A percentile compares a stretch with the other conserved stretches of the same genome.
Conservation (phyloP, 768 basidiomycete species). For the Lentinula guzmanii region DNA sequence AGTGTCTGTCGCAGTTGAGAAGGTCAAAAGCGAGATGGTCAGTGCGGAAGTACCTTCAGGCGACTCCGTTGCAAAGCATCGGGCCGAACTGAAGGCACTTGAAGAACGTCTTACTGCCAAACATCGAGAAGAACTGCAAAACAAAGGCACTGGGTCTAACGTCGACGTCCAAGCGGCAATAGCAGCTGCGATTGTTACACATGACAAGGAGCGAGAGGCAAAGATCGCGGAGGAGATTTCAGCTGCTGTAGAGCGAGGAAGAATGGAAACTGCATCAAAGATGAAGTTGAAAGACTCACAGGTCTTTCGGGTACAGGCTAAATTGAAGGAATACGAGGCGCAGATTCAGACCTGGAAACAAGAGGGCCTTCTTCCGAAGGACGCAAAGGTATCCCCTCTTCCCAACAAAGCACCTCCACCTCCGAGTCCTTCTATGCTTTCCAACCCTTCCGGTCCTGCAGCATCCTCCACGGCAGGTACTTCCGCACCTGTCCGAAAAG, state of each 20-base stretch:
- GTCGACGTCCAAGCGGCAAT: conserved; percentile 43
- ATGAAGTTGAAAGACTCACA: conserved; percentile 67
- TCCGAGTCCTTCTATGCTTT: conserved; percentile 16
- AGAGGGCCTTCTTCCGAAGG: conserved; percentile 38
- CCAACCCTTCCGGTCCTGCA: conserved; percentile 16
- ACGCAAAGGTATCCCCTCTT: conserved; percentile 17
- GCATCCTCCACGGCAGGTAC: conserved; percentile 14
- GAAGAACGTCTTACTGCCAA: conserved; percentile 47
- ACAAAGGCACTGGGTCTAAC: conserved; percentile 25
- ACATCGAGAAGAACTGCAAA: conserved; percentile 48
- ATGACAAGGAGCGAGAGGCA: conserved; percentile 39
- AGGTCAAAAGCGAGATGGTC: conserved; percentile 42
- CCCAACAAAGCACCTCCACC: conserved; percentile 22
- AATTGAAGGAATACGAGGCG: conserved; percentile 64
- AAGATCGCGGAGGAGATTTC: conserved; percentile 52
- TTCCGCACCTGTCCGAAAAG: conserved; percentile 23
- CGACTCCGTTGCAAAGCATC: conserved; percentile 39
- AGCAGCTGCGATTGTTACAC: conserved; percentile 40
- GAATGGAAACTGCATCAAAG: conserved; percentile 57
- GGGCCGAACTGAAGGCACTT: conserved; percentile 51
- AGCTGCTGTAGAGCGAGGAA: conserved; percentile 62
- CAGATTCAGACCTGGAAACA: conserved; percentile 55
- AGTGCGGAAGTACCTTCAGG: conserved; percentile 14
- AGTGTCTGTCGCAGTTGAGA: conserved; percentile 53
- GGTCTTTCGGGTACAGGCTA: conserved; percentile 52